These are phyloP conservation scores for Saccharomycopsis amapae DNA, from an alignment of 805 yeast species.

Conservation along the genomic window DNA sequence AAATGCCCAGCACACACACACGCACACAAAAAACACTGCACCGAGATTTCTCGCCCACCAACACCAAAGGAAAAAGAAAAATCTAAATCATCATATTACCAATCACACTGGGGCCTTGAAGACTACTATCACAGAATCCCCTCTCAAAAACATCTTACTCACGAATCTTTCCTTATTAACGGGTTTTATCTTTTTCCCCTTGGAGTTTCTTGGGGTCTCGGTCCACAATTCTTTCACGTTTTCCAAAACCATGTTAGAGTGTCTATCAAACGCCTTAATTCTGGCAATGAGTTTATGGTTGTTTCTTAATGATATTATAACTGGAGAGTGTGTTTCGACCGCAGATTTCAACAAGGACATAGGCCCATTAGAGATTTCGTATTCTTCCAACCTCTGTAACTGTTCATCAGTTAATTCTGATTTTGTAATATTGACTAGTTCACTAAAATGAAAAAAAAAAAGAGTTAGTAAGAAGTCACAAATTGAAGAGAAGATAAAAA, in stretches of 20 bases:
- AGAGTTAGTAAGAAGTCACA: too few relatives aligned
- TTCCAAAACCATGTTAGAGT: slow-evolving; percentile 86
- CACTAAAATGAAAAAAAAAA: too few relatives aligned
- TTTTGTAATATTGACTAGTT: slow-evolving; percentile 64
- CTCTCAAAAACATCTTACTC: slow-evolving; percentile 85
- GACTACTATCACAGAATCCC: slow-evolving; percentile 89
- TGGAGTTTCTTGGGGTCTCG: slow-evolving; percentile 36
- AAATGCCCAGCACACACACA: too few relatives aligned
- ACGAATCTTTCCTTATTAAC: slow-evolving; percentile 71
- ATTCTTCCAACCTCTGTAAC: slow-evolving; percentile 76
- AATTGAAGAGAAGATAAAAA: too few relatives aligned
- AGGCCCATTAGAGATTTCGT: slow-evolving; percentile 87
- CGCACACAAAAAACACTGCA: too few relatives aligned
- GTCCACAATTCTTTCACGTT: slow-evolving; percentile 86
- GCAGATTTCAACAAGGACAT: slow-evolving; percentile 82
- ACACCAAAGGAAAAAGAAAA: too few relatives aligned
- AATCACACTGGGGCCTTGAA: slow-evolving; percentile 36
- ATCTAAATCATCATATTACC: too few relatives aligned
- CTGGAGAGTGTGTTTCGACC: slow-evolving; percentile 63
- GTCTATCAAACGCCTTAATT: slow-evolving; percentile 93
- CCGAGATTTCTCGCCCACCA: too few relatives aligned
- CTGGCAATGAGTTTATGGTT: slow-evolving; percentile 87
- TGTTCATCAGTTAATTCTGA: slow-evolving; percentile 77
- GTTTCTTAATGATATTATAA: slow-evolving; percentile 83
- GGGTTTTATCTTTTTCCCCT: slow-evolving; percentile 66